A percentile compares a stretch with the other conserved stretches of the same genome.
phyloP scores from a whole-genome alignment of 345 rosid genomes.

The Eucalyptus curtisii region DNA sequence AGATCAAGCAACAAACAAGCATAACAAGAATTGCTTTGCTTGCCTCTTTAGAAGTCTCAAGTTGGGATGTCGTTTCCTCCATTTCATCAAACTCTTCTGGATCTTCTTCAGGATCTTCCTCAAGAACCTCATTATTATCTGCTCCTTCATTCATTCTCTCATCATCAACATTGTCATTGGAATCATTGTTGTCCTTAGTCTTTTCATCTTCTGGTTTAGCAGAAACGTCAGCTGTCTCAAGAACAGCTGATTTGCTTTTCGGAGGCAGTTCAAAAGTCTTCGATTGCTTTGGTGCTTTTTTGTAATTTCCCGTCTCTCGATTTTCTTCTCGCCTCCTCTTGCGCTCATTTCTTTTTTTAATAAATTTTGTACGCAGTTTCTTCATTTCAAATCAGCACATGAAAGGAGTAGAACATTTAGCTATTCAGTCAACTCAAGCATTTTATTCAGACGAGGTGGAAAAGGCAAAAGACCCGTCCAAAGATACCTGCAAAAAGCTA shows the following conservation, averaged over 20 bases:
- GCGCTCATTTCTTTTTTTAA: slow-evolving; percentile 57
- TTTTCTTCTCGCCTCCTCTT: slow-evolving; percentile 66
- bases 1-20: background rate
- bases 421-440: background rate
- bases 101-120: slow-evolving; percentile 76
- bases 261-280: slow-evolving; percentile 44
- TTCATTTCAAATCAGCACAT: background rate
- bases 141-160: slow-evolving; percentile 33
- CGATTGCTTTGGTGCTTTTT: slow-evolving; percentile 27
- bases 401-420: background rate
- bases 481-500: slow-evolving; percentile 72
- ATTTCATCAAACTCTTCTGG: slow-evolving; percentile 45
- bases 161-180: slow-evolving; percentile 15
- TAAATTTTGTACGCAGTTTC: slow-evolving; percentile 61
- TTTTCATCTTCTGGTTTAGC: slow-evolving; percentile 25
- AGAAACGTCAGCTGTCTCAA: background rate
- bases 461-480: background rate
- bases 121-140: slow-evolving; percentile 40
- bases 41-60: slow-evolving; percentile 42
- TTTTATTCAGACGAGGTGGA: background rate
- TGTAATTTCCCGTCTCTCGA: slow-evolving; percentile 26
- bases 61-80: slow-evolving; percentile 35
- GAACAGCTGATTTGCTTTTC: slow-evolving; percentile 16
- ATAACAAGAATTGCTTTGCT: background rate
- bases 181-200: slow-evolving; percentile 8